Conservation (phyloP, 805 yeast species). For the Candida silvicultrix region DNA sequence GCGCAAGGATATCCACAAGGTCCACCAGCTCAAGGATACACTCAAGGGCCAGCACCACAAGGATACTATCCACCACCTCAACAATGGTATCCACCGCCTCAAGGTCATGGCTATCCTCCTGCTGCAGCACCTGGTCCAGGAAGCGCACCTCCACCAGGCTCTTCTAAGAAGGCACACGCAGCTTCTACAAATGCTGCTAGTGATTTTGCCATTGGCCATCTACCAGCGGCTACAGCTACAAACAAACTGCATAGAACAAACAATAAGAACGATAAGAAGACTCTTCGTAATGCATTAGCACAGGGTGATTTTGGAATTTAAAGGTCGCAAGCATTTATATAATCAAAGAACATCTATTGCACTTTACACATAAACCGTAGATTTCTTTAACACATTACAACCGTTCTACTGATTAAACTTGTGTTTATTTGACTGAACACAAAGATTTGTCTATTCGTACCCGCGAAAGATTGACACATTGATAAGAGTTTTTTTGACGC, state of each 20-base stretch:
- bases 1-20: conserved; percentile 9
- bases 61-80: conserved; percentile 11
- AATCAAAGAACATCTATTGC: too few relatives aligned
- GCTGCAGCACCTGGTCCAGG: conserved; percentile 2
- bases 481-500: conserved; percentile 1
- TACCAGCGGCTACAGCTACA: conserved; percentile 40
- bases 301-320: conserved; percentile 66
- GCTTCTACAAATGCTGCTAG: conserved; percentile 22
- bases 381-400: too few relatives aligned
- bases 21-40: background rate
- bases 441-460: too few relatives aligned
- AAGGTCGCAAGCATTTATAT: background rate
- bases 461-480: too few relatives aligned
- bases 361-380: too few relatives aligned
- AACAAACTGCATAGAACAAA: conserved; percentile 40
- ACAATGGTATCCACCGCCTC: conserved; percentile 12
- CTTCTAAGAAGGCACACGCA: conserved; percentile 8
- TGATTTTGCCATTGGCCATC: conserved; percentile 36
- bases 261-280: conserved; percentile 40
- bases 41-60: conserved; percentile 21
- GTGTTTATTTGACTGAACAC: too few relatives aligned
- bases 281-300: conserved; percentile 56
- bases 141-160: conserved; percentile 12
- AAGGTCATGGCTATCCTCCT: conserved; percentile 12
- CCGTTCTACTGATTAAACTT: too few relatives aligned